Evolutionary conservation across 2,329 filamentous ascomycete species (phyloP).

Genomic region (Colletotrichum lupini): DNA sequence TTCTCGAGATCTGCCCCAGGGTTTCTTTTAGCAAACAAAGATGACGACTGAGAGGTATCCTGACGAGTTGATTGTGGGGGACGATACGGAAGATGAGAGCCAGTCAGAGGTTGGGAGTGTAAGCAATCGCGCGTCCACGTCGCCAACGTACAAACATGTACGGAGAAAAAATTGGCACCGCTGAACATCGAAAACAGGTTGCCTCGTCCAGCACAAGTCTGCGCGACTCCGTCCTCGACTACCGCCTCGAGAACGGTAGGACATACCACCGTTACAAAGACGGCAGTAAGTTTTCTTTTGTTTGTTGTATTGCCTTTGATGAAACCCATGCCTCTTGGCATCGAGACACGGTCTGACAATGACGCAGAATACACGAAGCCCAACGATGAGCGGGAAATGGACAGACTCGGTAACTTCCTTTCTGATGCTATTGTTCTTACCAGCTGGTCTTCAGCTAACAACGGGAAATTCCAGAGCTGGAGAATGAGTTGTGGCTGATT

Average conservation of each 20-base stretch:
- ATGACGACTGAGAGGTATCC: background rate
- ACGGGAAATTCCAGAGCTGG: slow-evolving; percentile 30
- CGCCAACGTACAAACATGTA: background rate
- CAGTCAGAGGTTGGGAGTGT: background rate
- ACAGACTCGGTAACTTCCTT: slow-evolving; percentile 28
- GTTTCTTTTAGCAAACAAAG: background rate
- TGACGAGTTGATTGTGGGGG: background rate
- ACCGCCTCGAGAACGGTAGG: slow-evolving; percentile 5
- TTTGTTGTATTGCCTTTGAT: no score
- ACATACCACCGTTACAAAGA: slow-evolving; percentile 26
- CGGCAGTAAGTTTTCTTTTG: background rate
- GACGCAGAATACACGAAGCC: slow-evolving; percentile 29
- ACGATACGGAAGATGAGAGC: background rate
- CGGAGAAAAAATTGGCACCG: background rate
- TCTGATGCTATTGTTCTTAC: background rate
- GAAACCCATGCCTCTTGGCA: background rate
- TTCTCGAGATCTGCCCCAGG: background rate
- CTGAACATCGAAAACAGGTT: background rate
- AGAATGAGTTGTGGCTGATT: slow-evolving; percentile 39
- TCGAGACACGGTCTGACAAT: background rate
- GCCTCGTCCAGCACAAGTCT: slow-evolving; percentile 40
- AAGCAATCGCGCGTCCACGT: background rate
- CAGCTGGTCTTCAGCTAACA: slow-evolving; percentile 4
- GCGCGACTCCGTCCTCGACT: slow-evolving; percentile 43
- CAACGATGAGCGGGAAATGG: slow-evolving; percentile 31